Evolutionary conservation across 2,329 filamentous ascomycete genomes (phyloP).

Genomic region (Whalleya microplaca): DNA sequence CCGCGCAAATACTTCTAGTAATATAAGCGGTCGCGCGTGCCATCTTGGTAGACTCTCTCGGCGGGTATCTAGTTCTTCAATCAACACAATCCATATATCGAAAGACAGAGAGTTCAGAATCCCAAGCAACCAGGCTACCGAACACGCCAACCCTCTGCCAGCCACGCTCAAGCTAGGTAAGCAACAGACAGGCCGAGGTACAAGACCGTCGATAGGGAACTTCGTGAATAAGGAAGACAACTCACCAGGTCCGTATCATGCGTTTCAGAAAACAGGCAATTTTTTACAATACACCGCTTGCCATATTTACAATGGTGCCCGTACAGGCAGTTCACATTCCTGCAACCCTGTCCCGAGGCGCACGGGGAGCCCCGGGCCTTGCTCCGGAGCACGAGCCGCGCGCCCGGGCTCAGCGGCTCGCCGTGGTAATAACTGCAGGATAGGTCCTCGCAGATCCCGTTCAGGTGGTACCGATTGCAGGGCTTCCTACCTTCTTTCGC

Average conservation of each 20-base stretch:
- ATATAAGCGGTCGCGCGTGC: conserved; percentile 8
- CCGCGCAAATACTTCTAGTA: too few species aligned
- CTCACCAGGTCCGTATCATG: conserved; percentile 17
- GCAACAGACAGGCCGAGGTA: not conserved
- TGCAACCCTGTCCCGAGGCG: not conserved
- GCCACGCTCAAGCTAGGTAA: not conserved
- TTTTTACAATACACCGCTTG: conserved; percentile 1
- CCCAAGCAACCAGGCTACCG: too few species aligned
- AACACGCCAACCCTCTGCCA: too few species aligned
- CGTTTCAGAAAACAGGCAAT: conserved; percentile 4
- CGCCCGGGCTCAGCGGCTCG: conserved; percentile 4
- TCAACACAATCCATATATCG: not conserved
- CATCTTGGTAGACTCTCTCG: conserved; percentile 17
- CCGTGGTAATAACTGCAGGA: conserved; percentile 18
- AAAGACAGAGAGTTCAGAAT: not conserved
- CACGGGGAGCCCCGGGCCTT: conserved; percentile 9
- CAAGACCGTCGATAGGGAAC: not conserved
- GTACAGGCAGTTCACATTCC: conserved; percentile 10
- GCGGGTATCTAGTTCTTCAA: conserved; percentile 8
- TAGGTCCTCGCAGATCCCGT: conserved; percentile 8
- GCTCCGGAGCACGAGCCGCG: conserved; percentile 5
- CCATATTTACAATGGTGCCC: conserved; percentile 20
- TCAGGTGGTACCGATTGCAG: conserved; percentile 15
- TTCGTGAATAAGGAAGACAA: not conserved
- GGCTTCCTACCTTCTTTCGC: conserved; percentile 6